Percentiles rank a stretch among this genome's conserved stretches.
These are phyloP conservation scores for Anthracocystis setariae DNA, from an alignment of 1,284 basidiomycete species.

Conservation along the genomic window DNA sequence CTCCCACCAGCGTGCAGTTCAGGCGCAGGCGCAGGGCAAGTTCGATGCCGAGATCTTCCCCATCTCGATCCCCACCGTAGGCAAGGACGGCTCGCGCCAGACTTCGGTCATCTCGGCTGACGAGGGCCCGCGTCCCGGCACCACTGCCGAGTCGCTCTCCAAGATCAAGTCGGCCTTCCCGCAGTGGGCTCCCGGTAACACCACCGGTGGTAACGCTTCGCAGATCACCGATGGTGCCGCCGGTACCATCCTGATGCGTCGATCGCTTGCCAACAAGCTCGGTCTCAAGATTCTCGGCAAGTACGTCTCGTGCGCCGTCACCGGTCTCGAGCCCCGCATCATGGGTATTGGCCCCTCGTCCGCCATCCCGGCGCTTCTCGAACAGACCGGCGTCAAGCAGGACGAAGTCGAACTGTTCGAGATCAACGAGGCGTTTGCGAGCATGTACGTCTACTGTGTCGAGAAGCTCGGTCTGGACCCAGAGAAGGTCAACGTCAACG, in stretches of 20 bases:
- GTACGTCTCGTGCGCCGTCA: slow-evolving; percentile 79
- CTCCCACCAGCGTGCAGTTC: slow-evolving; percentile 81
- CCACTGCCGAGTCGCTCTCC: slow-evolving; percentile 76
- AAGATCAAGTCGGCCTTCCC: slow-evolving; percentile 85
- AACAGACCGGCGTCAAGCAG: slow-evolving; percentile 75
- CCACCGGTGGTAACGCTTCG: slow-evolving; percentile 89
- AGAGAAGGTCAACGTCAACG: slow-evolving; percentile 77
- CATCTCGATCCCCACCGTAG: slow-evolving; percentile 69
- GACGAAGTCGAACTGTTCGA: slow-evolving; percentile 84
- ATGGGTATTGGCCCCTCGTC: slow-evolving; percentile 76
- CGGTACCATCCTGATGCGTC: slow-evolving; percentile 84
- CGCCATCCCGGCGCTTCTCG: slow-evolving; percentile 70
- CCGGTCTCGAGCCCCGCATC: slow-evolving; percentile 79
- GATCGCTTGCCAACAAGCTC: slow-evolving; percentile 82
- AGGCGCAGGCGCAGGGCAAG: slow-evolving; percentile 73
- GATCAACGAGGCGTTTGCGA: slow-evolving; percentile 77
- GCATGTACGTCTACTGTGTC: slow-evolving; percentile 74
- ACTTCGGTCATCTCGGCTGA: slow-evolving; percentile 76
- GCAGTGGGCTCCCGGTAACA: slow-evolving; percentile 81
- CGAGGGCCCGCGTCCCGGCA: slow-evolving; percentile 83
- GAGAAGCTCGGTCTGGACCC: slow-evolving; percentile 78
- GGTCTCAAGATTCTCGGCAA: slow-evolving; percentile 80
- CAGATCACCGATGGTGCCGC: slow-evolving; percentile 86
- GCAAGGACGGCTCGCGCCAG: slow-evolving; percentile 73
- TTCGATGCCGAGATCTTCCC: slow-evolving; percentile 85